Base-by-base conservation (phyloP, 441 rosid genomes). In the Adansonia rubrostipa region DNA sequence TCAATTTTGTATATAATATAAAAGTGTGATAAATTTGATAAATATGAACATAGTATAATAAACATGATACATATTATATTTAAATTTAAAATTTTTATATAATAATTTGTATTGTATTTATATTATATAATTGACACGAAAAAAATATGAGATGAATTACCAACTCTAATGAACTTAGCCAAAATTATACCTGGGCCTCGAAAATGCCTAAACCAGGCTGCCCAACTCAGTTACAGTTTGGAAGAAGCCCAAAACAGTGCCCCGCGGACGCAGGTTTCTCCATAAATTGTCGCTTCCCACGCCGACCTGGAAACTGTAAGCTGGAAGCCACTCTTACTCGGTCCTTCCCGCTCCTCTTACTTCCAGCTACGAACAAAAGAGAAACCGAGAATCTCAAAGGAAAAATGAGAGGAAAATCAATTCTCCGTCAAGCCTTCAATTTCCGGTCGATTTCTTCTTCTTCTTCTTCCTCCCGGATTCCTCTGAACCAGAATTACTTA, bases 391-490 rank as follows among this genome's bases (percentile, higher is more conserved):
- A 4, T 24, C 13, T 6, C 15, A n/a, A 9, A 15, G 10, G 11
- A 53, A 51, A 45, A 14, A 76, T 66, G 73, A 67, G 51, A 40
- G 64, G 53, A 17, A 64, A 65, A 4, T 75, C 78, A 6, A 1
- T 75, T 20, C 7, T 75, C 47, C 64, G 78, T 64, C 64, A 13
- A 10, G 17, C 78, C 28, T 65, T 33, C 51, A 36, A 15, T 5
- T 1, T 13, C 72, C 78, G 40, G 24, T 51, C 72, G 7, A 11
- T 64, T 63, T 75, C 71, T 33, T 75, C 78, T 4, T 62, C 67
- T 63, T 75, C 71, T 33, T 75, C 78, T 4, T 62, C 67, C 22
- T 75, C 50, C 40, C 24, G 33, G 62, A 9, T 64, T 36, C 63
- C 36, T 6, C 2, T 50, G 33, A 64, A 19, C 15, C 72, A 5